Conservation (phyloP, 2,329 filamentous ascomycete genomes). For the Colletotrichum lupini region DNA sequence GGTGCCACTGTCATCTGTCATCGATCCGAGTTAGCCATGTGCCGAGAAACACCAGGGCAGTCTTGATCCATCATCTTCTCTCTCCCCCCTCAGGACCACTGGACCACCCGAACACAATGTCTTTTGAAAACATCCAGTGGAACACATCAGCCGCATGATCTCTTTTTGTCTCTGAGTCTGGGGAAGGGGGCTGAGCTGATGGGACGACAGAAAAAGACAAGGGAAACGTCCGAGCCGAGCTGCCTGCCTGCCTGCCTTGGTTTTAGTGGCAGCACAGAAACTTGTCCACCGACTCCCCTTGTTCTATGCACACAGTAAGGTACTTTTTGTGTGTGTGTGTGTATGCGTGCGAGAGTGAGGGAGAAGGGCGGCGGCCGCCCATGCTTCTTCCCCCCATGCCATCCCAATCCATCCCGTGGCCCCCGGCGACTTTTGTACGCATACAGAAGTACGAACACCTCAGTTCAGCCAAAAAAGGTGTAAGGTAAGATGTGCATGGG, state of each 20-base stretch:
- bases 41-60: background rate
- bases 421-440: background rate
- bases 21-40: background rate
- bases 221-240: background rate
- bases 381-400: background rate
- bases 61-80: background rate
- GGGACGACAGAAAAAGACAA: background rate
- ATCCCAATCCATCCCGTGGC: background rate
- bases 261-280: background rate
- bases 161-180: background rate
- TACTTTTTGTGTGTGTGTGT: background rate
- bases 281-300: background rate
- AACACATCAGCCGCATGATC: background rate
- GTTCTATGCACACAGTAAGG: background rate
- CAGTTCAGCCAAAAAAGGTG: background rate
- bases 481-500: background rate
- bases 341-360: too few species aligned
- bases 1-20: background rate
- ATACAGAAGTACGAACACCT: background rate
- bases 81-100: background rate
- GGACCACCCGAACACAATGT: background rate
- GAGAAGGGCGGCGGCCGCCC: slow-evolving; percentile 6
- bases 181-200: background rate
- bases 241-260: background rate
- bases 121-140: background rate